Evolutionary conservation across 2,329 filamentous ascomycete genomes (phyloP).

Genomic region (Fusarium virguliforme): DNA sequence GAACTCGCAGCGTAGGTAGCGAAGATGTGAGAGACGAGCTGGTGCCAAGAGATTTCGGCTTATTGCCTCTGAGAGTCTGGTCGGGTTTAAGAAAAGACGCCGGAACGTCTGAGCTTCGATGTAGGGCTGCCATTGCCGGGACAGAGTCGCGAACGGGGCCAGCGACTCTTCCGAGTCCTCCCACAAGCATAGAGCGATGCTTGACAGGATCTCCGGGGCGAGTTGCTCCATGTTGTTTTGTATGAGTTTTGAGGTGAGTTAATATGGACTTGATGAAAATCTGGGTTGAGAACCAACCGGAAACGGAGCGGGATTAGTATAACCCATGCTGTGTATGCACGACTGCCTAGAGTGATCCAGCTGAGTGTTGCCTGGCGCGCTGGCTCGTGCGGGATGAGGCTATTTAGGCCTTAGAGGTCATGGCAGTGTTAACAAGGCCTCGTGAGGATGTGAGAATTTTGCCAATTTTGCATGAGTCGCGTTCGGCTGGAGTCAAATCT

Average conservation of each 20-base stretch:
- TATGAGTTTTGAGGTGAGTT: neutral
- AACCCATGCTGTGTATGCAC: neutral
- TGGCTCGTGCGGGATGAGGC: slow-evolving; percentile 2
- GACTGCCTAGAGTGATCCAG: neutral
- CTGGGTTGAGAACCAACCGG: neutral
- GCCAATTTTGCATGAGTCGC: neutral
- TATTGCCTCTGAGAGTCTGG: neutral
- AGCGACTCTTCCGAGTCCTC: neutral
- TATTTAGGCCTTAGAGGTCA: neutral
- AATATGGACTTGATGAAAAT: neutral
- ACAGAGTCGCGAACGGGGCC: neutral
- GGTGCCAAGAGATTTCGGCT: neutral
- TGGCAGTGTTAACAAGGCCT: too few relatives aligned
- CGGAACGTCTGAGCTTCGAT: neutral
- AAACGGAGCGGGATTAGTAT: slow-evolving; percentile 13
- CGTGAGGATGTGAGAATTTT: neutral
- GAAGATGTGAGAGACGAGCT: neutral
- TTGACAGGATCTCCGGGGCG: neutral
- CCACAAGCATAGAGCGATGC: neutral
- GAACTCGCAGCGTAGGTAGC: neutral
- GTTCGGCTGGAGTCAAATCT: too few relatives aligned
- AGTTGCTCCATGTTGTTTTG: neutral
- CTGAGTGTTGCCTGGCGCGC: neutral
- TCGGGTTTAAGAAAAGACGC: neutral
- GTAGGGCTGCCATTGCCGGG: slow-evolving; percentile 1